Conservation (phyloP, 768 basidiomycete genomes). For the Hydnomerulius pinastri region DNA sequence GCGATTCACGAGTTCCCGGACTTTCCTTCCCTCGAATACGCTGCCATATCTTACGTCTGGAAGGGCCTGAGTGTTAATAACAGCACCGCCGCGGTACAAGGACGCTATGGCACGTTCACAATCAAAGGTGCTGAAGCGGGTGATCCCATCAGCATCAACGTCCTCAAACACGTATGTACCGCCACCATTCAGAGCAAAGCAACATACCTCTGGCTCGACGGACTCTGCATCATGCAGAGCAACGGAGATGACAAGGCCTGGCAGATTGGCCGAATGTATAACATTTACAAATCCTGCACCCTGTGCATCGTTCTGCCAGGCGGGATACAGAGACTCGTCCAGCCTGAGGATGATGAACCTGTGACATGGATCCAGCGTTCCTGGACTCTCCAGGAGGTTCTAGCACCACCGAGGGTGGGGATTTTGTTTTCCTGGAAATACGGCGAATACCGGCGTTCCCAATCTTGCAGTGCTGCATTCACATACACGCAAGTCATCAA, state of each 20-base stretch:
- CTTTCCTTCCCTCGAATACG: not conserved
- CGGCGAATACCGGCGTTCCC: no score
- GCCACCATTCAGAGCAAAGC: not conserved
- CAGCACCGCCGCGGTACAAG: not conserved
- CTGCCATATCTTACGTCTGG: not conserved
- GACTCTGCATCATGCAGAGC: conserved; percentile 18
- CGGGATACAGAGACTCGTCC: conserved; percentile 15
- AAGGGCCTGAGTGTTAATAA: no score
- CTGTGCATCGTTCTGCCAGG: conserved; percentile 19
- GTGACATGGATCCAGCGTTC: conserved; percentile 18
- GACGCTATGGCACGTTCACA: not conserved
- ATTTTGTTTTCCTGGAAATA: not conserved
- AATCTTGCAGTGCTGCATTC: no score
- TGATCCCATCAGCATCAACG: conserved; percentile 14
- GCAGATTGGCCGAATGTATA: conserved; percentile 22
- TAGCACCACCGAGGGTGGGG: not conserved
- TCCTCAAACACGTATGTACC: conserved; percentile 9
- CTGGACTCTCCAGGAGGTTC: conserved; percentile 20
- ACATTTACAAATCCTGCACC: conserved; percentile 12
- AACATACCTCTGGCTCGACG: conserved; percentile 17
- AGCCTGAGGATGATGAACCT: conserved; percentile 12
- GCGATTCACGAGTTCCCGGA: not conserved
- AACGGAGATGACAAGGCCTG: conserved; percentile 15
- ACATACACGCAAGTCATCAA: no score
- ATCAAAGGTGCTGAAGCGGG: conserved; percentile 4